Percentiles rank a stretch among this genome's conserved stretches.
Evolutionary conservation across 805 yeast species (phyloP).

Genomic region (Torulaspora gathmanii): DNA sequence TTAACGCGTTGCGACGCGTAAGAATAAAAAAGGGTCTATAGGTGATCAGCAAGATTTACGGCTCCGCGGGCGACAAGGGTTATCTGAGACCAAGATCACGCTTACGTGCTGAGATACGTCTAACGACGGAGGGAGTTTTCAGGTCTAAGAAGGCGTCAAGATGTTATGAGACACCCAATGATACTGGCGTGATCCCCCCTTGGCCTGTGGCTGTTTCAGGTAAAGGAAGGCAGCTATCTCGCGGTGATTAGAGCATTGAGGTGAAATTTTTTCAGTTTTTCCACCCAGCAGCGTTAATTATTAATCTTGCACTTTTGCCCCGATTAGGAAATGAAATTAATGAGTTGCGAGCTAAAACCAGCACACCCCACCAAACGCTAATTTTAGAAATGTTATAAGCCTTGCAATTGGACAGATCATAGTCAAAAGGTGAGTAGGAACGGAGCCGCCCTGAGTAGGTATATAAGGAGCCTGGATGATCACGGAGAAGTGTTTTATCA

Average conservation of each 20-base stretch:
- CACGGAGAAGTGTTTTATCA: neutral
- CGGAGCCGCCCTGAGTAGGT: neutral
- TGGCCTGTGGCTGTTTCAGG: too few relatives aligned
- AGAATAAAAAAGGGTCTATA: neutral
- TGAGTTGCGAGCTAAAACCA: neutral
- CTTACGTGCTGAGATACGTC: too few relatives aligned
- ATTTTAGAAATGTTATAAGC: slow-evolving; percentile 2
- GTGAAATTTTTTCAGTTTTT: neutral
- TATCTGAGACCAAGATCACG: neutral
- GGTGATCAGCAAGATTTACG: neutral
- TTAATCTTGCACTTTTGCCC: slow-evolving; percentile 2
- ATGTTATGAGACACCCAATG: too few relatives aligned
- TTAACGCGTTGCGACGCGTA: neutral
- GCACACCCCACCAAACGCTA: slow-evolving; percentile 3
- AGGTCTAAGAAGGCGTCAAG: too few relatives aligned
- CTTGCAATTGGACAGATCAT: neutral
- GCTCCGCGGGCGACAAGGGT: neutral
- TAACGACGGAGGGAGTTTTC: too few relatives aligned
- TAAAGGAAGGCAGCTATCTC: too few relatives aligned
- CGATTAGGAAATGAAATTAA: slow-evolving; percentile 8
- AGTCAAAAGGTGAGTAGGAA: neutral
- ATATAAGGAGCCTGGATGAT: slow-evolving; percentile 1
- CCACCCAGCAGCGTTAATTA: slow-evolving; percentile 5
- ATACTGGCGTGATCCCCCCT: too few relatives aligned
- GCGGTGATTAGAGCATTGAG: too few relatives aligned